Base-by-base conservation (phyloP, 2,329 filamentous ascomycete species). In the Myriosclerotinia scirpicola region DNA sequence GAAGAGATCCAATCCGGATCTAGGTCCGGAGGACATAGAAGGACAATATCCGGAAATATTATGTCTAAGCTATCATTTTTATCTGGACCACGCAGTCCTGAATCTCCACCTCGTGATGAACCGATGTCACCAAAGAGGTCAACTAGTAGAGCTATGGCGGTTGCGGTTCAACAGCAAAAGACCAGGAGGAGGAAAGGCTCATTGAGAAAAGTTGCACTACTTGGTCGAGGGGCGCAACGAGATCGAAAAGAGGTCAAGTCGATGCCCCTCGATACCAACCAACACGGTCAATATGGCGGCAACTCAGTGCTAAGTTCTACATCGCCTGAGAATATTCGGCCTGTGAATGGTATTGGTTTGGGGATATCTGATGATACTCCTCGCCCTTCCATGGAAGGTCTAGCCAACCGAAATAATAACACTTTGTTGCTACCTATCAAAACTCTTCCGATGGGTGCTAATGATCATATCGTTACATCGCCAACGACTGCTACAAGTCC, bases 181-280 rank as follows among this genome's bases (percentile, higher is more conserved):
- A 86, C 86, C 56, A 83, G 92, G 65, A 88, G 88, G 73, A 86
- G 93, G 68, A 91, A 90, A 76, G 93, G 92, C 5, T 97, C 93
- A 14, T 81, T 97, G 76, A 86, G 93, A 68, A 97, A 97, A 78
- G 92, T 91, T 14, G 93, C 92, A 36, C 81, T 97, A 59, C 82
- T 97, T 22, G 91, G 92, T 20, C 90, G 90, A 69, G 89, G 89
- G 69, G 86, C 83, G 65, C 87, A 85, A 76, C 83, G 85, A 68
- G 87, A 86, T 72, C 83, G 79, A 74, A 84, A 80, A 71, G 87
- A 87, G 66, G 79, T 77, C 66, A 84, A 81, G 65, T 64, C 67
- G 34, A 68, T 70, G 20, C 69, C 75, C 73, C 64, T 76, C 69
- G 70, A 78, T 69, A 71, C 77, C 69, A 66, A 72, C 76, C 67